These are phyloP conservation scores for Saccharomyces hybrid DNA, from an alignment of 1,139 yeast species.

Conservation along the genomic window DNA sequence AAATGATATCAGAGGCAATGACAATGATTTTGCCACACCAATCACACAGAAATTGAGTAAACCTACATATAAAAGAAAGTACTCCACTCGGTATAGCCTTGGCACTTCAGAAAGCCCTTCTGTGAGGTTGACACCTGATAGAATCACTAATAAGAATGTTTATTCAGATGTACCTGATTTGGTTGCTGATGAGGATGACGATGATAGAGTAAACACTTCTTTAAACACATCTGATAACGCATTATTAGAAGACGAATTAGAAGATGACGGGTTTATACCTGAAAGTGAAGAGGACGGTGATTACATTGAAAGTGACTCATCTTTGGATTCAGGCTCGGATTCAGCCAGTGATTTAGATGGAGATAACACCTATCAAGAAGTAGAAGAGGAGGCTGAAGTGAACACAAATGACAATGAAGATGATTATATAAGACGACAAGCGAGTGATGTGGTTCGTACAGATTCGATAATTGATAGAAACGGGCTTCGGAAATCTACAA, in stretches of 20 bases:
- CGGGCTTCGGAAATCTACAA: slow-evolving; percentile 43
- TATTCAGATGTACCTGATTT: slow-evolving; percentile 26
- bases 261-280: slow-evolving; percentile 16
- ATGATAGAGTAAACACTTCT: slow-evolving; percentile 22
- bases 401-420: slow-evolving; percentile 17
- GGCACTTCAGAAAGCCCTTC: slow-evolving; percentile 5
- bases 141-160: slow-evolving; percentile 7
- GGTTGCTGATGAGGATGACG: slow-evolving; percentile 27
- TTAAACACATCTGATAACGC: slow-evolving; percentile 29
- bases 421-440: slow-evolving; percentile 21
- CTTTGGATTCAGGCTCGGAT: slow-evolving; percentile 5
- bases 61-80: not conserved
- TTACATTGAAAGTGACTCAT: slow-evolving; percentile 18
- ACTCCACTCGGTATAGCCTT: slow-evolving; percentile 1
- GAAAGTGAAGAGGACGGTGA: slow-evolving; percentile 23
- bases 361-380: slow-evolving; percentile 5
- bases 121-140: slow-evolving; percentile 18
- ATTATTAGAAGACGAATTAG: slow-evolving; percentile 24
- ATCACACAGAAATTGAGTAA: not conserved
- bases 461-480: slow-evolving; percentile 11
- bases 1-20: not conserved
- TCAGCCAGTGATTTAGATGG: slow-evolving; percentile 6
- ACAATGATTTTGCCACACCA: not conserved
- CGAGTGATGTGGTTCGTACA: slow-evolving; percentile 10
- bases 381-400: slow-evolving; percentile 9